phyloP scores from a whole-genome alignment of 257 asterid species.

The Penstemon davidsonii region DNA sequence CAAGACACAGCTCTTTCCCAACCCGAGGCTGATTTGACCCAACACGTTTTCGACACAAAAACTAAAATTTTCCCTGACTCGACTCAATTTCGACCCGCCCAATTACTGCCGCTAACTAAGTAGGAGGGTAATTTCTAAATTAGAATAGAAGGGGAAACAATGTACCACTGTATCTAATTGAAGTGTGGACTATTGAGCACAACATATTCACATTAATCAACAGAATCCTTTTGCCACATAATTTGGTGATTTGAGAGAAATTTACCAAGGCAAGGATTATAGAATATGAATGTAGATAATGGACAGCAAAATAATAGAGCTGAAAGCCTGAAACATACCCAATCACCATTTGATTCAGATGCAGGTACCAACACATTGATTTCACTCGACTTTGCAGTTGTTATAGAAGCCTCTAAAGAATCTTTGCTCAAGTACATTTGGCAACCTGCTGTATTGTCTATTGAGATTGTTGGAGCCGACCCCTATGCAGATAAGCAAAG shows the following conservation, averaged over 20 bases:
- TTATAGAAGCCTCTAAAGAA: conserved; percentile 76
- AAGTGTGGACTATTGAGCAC: not conserved
- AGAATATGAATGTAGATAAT: not conserved
- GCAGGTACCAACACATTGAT: conserved; percentile 88
- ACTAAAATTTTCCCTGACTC: too few species aligned
- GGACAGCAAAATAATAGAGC: conserved; percentile 1
- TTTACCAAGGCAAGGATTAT: not conserved
- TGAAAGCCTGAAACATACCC: conserved; percentile 57
- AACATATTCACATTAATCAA: too few species aligned
- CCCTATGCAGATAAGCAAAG: conserved; percentile 48
- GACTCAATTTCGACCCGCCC: too few species aligned
- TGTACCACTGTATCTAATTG: not conserved
- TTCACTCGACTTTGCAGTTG: conserved; percentile 96
- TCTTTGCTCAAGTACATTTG: conserved; percentile 88
- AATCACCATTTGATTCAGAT: conserved; percentile 74
- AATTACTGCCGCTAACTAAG: too few species aligned
- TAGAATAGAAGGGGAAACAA: not conserved
- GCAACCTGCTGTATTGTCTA: conserved; percentile 95
- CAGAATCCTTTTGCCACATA: not conserved
- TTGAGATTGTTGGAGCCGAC: conserved; percentile 87
- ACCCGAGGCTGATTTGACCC: too few species aligned
- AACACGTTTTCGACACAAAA: too few species aligned
- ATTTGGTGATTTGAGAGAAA: not conserved
- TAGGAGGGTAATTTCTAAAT: not conserved
- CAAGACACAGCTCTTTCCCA: too few species aligned